Conservation (phyloP, 1,284 basidiomycete species). For the Ceratobasidium sp. region DNA sequence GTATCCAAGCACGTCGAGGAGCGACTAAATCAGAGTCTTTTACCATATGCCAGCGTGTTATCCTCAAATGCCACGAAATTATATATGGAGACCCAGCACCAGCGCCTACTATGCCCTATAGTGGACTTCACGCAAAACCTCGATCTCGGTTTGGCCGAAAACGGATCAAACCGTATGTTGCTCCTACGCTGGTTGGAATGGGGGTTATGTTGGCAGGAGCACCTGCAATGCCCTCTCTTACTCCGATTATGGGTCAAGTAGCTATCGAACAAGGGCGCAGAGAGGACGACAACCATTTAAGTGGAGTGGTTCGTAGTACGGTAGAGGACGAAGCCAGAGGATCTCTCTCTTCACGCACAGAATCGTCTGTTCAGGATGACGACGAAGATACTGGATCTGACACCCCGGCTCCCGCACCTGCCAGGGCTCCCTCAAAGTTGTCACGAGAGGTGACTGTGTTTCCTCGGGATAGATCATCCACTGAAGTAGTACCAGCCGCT, state of each 20-base stretch:
- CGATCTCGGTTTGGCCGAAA: conserved; percentile 59
- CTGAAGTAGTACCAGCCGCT: conserved; percentile 57
- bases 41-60: conserved; percentile 88
- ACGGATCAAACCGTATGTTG: conserved; percentile 74
- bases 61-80: conserved; percentile 95
- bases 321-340: conserved; percentile 21
- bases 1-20: conserved; percentile 46
- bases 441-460: conserved; percentile 40
- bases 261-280: conserved; percentile 88
- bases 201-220: conserved; percentile 80
- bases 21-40: conserved; percentile 78
- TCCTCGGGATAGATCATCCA: conserved; percentile 27
- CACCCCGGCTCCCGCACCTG: conserved; percentile 36
- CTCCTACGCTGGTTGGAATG: conserved; percentile 85
- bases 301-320: conserved; percentile 27
- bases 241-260: conserved; percentile 77
- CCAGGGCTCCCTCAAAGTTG: conserved; percentile 32
- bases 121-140: conserved; percentile 60
- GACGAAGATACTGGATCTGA: conserved; percentile 50
- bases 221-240: conserved; percentile 79
- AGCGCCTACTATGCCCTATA: conserved; percentile 66
- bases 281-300: conserved; percentile 57
- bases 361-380: conserved; percentile 49
- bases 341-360: conserved; percentile 29
- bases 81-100: conserved; percentile 90